These are phyloP conservation scores for Bruguiera sexangula DNA, from an alignment of 345 rosid species.

Conservation along the genomic window DNA sequence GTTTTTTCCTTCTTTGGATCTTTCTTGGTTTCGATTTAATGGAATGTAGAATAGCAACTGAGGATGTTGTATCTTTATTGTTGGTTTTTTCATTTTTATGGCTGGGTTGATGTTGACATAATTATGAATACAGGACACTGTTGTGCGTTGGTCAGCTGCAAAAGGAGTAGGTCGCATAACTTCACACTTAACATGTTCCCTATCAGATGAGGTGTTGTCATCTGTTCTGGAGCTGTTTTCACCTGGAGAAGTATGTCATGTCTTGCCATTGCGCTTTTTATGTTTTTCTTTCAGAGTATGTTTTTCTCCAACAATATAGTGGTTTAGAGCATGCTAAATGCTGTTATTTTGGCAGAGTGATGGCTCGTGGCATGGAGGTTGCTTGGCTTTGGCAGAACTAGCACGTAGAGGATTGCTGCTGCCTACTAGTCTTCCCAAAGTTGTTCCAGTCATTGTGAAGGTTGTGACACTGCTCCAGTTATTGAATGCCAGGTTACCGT, in stretches of 20 bases:
- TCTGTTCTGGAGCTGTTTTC: constrained; percentile 87
- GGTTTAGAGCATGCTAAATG: constrained; percentile 19
- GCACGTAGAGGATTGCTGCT: constrained; percentile 93
- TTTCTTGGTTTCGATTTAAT: background rate
- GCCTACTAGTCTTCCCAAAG: constrained; percentile 83
- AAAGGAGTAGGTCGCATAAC: constrained; percentile 94
- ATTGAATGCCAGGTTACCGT: background rate
- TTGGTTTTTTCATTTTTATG: constrained; percentile 13
- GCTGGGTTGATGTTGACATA: constrained; percentile 17
- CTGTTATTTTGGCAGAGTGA: constrained; percentile 64
- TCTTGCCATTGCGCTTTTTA: constrained; percentile 5
- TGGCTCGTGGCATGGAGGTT: constrained; percentile 99
- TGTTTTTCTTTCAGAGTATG: background rate
- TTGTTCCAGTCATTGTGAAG: constrained; percentile 81
- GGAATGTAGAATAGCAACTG: background rate
- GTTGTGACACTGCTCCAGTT: constrained; percentile 33
- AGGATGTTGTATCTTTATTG: background rate
- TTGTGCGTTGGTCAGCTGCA: constrained; percentile 99
- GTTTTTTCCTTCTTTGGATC: background rate
- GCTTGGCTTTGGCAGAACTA: constrained; percentile 92
- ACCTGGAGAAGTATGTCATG: constrained; percentile 69
- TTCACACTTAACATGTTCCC: constrained; percentile 70
- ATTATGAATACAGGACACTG: constrained; percentile 67
- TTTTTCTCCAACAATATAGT: constrained; percentile 4
- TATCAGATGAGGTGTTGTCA: constrained; percentile 84